Base-by-base conservation (phyloP, 306 rosid genomes). In the Cicer yamashitae region DNA sequence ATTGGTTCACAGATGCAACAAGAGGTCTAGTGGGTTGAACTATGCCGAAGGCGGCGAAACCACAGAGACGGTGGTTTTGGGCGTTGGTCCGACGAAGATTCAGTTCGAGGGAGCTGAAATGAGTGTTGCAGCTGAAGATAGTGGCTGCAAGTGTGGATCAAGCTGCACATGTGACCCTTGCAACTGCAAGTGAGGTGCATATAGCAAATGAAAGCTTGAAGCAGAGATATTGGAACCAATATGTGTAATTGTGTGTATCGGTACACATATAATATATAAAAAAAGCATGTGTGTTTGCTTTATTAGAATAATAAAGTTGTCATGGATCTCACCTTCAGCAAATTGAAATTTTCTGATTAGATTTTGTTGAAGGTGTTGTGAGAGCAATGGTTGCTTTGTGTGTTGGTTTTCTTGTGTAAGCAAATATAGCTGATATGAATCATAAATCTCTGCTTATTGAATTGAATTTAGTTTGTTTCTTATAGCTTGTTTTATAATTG, bases 121-220 rank as follows among this genome's bases (percentile, higher is more conserved):
- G 85, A 83, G 82, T 6, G 84, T 57, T 18, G 77, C 50, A 0
- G 85, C 86, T 6, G 94, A 81, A 76, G 60, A 65, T 25, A 83
- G 50, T 44, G 89, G 93, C 41, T 92, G 98, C 91, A 88, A 84
- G 84, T 92, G 98, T 45, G 91, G 94, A 39, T 57, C 59, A 15
- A 84, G 77, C 86, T 92, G 98, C 91, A 70, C 73, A 5, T 92
- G 98, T 75, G 67, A 90, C 73, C 91, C 98, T 1, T 92, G 98
- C 91, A 84, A 14, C 66, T 92, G 97, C 71, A 77, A 89, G 74
- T 88, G 90, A 88, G 61, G 11, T 30, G 38, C 2, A 25, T 25
- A 25, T 25, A 11, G 0, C 25, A 3, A 1, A 64, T 9, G 50
- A 48, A 65, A 54, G 22, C 12, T 58, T 63, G 75, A 76, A 83